Evolutionary conservation across 192 early-diverging fungal species (phyloP), one percentile per base, ranked within the genome.

Genomic region (Umbelopsis isabellina): DNA sequence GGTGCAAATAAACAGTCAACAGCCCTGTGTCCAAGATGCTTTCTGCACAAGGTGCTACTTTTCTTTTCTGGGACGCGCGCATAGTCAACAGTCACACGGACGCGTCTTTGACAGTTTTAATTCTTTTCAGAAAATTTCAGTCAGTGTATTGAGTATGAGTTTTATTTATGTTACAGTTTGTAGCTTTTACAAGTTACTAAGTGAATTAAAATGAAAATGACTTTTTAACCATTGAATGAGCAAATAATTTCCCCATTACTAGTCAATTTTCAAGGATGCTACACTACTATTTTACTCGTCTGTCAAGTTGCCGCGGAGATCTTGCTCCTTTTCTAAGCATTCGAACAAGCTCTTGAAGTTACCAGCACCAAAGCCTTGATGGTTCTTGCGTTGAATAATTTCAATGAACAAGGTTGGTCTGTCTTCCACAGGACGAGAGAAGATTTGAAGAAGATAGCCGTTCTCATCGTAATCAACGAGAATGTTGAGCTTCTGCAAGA

Each of bases 261-360:
- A 37, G 25, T 61, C 33, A 18, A 35, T 13, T 61, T 61, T 35
- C 30, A 55, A 35, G 18, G 12, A 25, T 12, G 55, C 27, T 35
- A 35, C 12, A 37, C 27, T 2, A 41, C 37, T 10, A 9, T 41
- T 41, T 50, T 71, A 45, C 61, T 73, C 75, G 45, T 79, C 78
- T 6, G 78, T 79, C 71, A 93, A 83, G 65, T 94, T 94, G 49
- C 97, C 97, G 58, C 97, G 91, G 67, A 90, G 84, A 4, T 86
- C 93, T 82, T 99, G 97, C 85, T 99, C 97, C 46, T 84, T 80
- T 85, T 99, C 97, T 68, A 99, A 90, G 49, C 92, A 90, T 84
- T 96, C 95, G 82, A 99, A 99, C 61, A 99, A 85, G 68, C 93
- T 92, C 90, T 95, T 93, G 86, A 98, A 97, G 87, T 98, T 98